phyloP scores from a whole-genome alignment of 2,329 filamentous ascomycete genomes.

The Epichloe uncinata region DNA sequence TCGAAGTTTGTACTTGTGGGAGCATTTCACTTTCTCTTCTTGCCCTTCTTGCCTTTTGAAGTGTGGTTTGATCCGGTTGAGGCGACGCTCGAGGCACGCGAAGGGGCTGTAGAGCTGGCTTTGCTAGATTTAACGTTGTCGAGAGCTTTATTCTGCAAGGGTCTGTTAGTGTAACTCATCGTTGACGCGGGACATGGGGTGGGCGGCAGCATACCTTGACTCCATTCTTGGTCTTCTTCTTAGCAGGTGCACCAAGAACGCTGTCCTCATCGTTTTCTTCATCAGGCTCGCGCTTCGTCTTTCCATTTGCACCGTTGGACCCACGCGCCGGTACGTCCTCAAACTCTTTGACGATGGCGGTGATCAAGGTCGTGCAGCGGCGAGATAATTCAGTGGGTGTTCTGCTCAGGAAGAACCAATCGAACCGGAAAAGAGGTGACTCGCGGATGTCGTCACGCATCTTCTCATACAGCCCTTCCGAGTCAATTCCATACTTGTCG shows the following conservation, averaged over 20 bases:
- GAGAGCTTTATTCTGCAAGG: conserved; percentile 72
- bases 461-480: conserved; percentile 77
- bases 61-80: conserved; percentile 49
- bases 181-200: not conserved
- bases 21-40: conserved; percentile 17
- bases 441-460: conserved; percentile 97
- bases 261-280: conserved; percentile 79
- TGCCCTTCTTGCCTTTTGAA: conserved; percentile 33
- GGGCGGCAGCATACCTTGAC: conserved; percentile 51
- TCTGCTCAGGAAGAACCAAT: conserved; percentile 97
- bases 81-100: conserved; percentile 75
- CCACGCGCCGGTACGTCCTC: conserved; percentile 50
- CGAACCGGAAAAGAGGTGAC: conserved; percentile 88
- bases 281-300: conserved; percentile 58
- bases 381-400: conserved; percentile 87
- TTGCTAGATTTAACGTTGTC: conserved; percentile 79
- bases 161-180: conserved; percentile 1
- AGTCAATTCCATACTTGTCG: conserved; percentile 83
- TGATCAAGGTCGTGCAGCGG: conserved; percentile 85
- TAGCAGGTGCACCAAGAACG: conserved; percentile 66
- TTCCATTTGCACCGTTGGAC: conserved; percentile 50
- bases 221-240: conserved; percentile 80
- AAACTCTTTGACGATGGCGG: conserved; percentile 90
- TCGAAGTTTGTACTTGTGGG: not conserved
- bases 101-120: conserved; percentile 61